Evolutionary conservation across 176 grass and related monocot species (phyloP).

Genomic region (Carex littledalei): DNA sequence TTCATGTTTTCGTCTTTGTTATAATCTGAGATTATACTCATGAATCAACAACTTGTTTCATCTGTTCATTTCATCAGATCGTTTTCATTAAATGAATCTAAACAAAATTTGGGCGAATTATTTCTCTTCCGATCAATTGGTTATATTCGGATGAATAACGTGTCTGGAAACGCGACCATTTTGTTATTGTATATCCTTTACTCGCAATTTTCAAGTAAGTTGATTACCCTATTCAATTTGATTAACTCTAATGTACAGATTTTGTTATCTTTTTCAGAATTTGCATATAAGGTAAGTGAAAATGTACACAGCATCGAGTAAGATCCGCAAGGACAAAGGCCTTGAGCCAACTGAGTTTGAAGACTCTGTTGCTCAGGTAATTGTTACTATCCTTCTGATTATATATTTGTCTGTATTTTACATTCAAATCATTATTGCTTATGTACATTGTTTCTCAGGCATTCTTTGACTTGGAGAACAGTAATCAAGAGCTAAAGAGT

Average conservation of each 20-base stretch:
- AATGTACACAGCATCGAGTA: conserved; percentile 94
- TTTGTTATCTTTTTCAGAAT: background rate
- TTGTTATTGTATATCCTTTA: background rate
- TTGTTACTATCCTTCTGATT: background rate
- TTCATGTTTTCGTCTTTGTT: background rate
- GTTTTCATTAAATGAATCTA: background rate
- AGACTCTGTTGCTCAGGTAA: conserved; percentile 87
- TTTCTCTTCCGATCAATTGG: background rate
- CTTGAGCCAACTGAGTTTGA: conserved; percentile 83
- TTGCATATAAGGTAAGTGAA: conserved; percentile 26
- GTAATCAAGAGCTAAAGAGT: conserved; percentile 80
- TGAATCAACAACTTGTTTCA: no score
- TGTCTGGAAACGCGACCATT: background rate
- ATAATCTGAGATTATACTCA: background rate
- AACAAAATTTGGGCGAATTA: background rate
- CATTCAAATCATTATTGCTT: background rate
- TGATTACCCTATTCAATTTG: background rate
- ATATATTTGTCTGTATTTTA: background rate
- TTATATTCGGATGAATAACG: background rate
- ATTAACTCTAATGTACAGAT: background rate
- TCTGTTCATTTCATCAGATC: background rate
- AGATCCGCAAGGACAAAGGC: conserved; percentile 98
- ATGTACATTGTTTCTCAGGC: conserved; percentile 28
- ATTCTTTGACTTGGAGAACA: conserved; percentile 95
- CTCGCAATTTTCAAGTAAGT: background rate